phyloP scores from a whole-genome alignment of 306 rosid genomes.

The Rubus parviflorus region DNA sequence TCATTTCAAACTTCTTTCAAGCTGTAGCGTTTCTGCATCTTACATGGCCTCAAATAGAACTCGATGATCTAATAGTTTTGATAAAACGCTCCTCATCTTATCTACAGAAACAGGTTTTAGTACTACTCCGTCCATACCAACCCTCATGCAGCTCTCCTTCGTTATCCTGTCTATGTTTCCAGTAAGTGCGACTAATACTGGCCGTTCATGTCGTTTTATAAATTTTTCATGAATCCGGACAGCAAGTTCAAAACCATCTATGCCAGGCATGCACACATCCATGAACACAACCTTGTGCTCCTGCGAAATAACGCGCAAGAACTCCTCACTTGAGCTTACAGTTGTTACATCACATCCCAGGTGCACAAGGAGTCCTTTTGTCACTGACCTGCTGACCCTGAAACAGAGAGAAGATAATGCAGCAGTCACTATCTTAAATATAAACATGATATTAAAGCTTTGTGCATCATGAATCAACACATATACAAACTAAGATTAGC shows the following conservation, averaged over 20 bases:
- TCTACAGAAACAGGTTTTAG: constrained; percentile 86
- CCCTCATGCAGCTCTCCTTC: constrained; percentile 78
- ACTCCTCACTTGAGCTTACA: constrained; percentile 66
- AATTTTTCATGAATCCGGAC: constrained; percentile 60
- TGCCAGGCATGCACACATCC: constrained; percentile 63
- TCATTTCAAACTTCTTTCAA: not conserved
- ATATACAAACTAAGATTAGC: too few species aligned
- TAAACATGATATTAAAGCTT: too few species aligned
- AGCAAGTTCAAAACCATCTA: constrained; percentile 68
- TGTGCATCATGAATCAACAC: too few species aligned
- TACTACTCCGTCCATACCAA: constrained; percentile 79
- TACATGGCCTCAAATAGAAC: constrained; percentile 63
- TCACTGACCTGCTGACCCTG: constrained; percentile 84
- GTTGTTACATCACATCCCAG: constrained; percentile 82
- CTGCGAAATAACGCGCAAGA: constrained; percentile 56
- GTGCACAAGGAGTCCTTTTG: constrained; percentile 84
- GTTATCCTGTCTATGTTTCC: constrained; percentile 71
- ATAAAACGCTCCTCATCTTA: constrained; percentile 74
- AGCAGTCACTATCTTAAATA: not conserved
- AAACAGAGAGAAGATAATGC: not conserved
- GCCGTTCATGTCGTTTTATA: constrained; percentile 60
- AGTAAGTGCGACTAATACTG: constrained; percentile 71
- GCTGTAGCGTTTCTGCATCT: constrained; percentile 14
- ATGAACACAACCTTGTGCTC: constrained; percentile 76
- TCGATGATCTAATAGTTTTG: constrained; percentile 69